These are phyloP conservation scores for Xylaria bambusicola DNA, from an alignment of 495 filamentous ascomycete species.

Conservation along the genomic window DNA sequence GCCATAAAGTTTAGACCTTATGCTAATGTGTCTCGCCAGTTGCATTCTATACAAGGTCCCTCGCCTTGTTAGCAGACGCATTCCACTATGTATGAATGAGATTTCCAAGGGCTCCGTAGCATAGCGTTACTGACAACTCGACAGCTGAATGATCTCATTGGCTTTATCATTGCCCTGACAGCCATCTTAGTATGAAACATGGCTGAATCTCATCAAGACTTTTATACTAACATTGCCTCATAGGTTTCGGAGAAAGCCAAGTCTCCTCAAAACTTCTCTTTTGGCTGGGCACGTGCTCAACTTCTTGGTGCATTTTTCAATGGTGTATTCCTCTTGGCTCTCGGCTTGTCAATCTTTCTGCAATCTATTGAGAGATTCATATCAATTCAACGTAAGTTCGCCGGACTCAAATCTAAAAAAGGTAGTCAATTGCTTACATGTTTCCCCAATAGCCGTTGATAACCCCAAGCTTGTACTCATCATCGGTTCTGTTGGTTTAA, in stretches of 20 bases:
- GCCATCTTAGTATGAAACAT: slow-evolving; percentile 66
- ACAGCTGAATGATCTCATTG: slow-evolving; percentile 88
- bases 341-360: slow-evolving; percentile 89
- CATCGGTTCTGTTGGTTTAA: slow-evolving; percentile 78
- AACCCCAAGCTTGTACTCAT: slow-evolving; percentile 76
- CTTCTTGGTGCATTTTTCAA: slow-evolving; percentile 93
- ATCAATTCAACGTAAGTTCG: slow-evolving; percentile 33
- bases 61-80: slow-evolving; percentile 89
- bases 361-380: slow-evolving; percentile 90
- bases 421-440: background rate
- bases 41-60: slow-evolving; percentile 82
- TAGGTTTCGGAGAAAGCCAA: slow-evolving; percentile 47
- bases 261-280: slow-evolving; percentile 44
- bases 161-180: slow-evolving; percentile 78
- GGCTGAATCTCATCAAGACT: background rate
- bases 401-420: background rate
- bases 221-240: background rate
- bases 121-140: slow-evolving; percentile 4
- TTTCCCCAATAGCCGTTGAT: slow-evolving; percentile 52
- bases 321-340: slow-evolving; percentile 88
- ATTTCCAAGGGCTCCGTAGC: background rate
- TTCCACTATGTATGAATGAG: slow-evolving; percentile 79
- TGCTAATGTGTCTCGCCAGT: slow-evolving; percentile 40
- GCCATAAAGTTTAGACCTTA: background rate
- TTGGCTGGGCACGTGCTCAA: slow-evolving; percentile 88